Conservation (phyloP, 148 eudicot genomes). For the Chenopodium quinoa region DNA sequence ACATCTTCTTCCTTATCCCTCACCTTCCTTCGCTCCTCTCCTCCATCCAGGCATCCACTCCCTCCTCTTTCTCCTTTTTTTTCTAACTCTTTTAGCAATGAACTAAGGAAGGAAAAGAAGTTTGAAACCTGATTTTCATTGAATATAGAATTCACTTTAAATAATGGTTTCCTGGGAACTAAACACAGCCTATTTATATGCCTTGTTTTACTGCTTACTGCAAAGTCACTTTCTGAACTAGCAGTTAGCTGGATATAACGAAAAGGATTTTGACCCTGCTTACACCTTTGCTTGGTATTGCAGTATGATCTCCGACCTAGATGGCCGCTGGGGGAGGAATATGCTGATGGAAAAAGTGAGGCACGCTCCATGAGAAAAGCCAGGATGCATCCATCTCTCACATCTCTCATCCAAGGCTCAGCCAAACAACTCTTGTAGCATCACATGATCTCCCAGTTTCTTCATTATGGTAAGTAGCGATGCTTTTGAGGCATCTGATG, state of each 20-base stretch:
- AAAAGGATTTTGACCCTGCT: neutral
- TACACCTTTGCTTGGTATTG: neutral
- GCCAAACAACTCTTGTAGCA: slow-evolving; percentile 28
- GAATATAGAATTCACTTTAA: neutral
- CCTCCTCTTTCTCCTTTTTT: neutral
- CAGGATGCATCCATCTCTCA: slow-evolving; percentile 81
- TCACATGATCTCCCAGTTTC: neutral
- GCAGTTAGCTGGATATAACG: neutral
- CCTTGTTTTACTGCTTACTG: neutral
- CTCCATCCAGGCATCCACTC: neutral
- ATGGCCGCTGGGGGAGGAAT: slow-evolving; percentile 98
- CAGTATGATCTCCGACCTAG: slow-evolving; percentile 90
- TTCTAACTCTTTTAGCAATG: neutral
- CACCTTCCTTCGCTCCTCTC: neutral
- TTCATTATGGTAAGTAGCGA: neutral
- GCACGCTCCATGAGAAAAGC: slow-evolving; percentile 88
- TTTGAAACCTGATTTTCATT: neutral
- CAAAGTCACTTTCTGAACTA: neutral
- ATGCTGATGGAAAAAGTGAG: slow-evolving; percentile 77
- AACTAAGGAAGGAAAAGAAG: neutral
- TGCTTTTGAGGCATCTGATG: neutral
- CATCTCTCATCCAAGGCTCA: slow-evolving; percentile 79
- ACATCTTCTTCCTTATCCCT: neutral
- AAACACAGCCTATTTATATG: neutral
- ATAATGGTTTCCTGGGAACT: neutral